Evolutionary conservation across 768 basidiomycete genomes (phyloP).

Genomic region (Leccinellum rugosiceps): DNA sequence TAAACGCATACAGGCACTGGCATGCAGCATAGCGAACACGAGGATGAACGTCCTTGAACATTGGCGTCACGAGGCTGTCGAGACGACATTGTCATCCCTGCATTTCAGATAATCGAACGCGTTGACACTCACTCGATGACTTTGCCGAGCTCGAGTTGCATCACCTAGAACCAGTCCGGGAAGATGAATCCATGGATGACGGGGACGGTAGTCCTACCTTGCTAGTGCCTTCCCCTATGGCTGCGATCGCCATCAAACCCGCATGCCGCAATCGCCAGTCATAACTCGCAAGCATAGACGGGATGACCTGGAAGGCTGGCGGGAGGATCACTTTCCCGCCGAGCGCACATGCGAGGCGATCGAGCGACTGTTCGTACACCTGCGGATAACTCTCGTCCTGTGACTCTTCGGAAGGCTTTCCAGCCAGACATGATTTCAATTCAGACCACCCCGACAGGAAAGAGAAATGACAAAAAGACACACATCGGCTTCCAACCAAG

Average conservation of each 20-base stretch:
- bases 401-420: conserved; percentile 60
- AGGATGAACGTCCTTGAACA: conserved; percentile 78
- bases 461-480: conserved; percentile 33
- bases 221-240: conserved; percentile 80
- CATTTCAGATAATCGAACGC: not conserved
- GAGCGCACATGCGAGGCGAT: conserved; percentile 76
- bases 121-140: conserved; percentile 65
- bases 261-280: conserved; percentile 88
- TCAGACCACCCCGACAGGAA: not conserved
- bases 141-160: conserved; percentile 79
- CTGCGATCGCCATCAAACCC: conserved; percentile 82
- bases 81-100: not conserved
- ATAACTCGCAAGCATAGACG: conserved; percentile 74
- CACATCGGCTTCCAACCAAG: conserved; percentile 77
- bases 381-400: conserved; percentile 64
- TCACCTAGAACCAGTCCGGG: conserved; percentile 42
- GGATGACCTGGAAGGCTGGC: conserved; percentile 78
- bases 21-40: conserved; percentile 73
- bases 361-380: conserved; percentile 79
- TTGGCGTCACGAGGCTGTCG: conserved; percentile 69
- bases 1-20: conserved; percentile 67
- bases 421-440: not conserved
- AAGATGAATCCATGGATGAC: not conserved
- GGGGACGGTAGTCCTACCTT: conserved; percentile 40
- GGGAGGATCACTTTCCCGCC: conserved; percentile 76